Evolutionary conservation across 768 basidiomycete species (phyloP).

Genomic region (Pleurotus tuber-regium): DNA sequence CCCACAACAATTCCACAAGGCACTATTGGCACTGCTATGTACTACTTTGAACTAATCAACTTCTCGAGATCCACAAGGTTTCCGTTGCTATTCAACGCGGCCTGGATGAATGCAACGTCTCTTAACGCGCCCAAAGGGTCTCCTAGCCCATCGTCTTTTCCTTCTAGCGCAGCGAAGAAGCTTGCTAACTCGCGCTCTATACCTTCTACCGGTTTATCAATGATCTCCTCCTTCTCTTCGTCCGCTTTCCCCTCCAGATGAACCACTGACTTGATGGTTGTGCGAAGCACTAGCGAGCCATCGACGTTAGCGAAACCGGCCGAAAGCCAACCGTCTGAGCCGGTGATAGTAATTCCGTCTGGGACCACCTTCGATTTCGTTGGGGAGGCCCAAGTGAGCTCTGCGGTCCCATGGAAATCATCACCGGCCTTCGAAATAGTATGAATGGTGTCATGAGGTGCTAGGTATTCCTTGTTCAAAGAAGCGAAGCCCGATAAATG

Average conservation of each 20-base stretch:
- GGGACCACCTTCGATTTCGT: slow-evolving; percentile 33
- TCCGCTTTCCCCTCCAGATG: slow-evolving; percentile 36
- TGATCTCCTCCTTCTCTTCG: slow-evolving; percentile 49
- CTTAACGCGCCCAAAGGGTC: slow-evolving; percentile 60
- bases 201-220: slow-evolving; percentile 48
- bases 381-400: slow-evolving; percentile 64
- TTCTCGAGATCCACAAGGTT: slow-evolving; percentile 53
- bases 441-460: slow-evolving; percentile 79
- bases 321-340: slow-evolving; percentile 60
- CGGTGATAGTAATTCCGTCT: slow-evolving; percentile 53
- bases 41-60: slow-evolving; percentile 21
- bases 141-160: slow-evolving; percentile 48
- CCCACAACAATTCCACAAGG: background rate
- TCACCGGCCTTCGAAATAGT: slow-evolving; percentile 50
- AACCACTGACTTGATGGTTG: slow-evolving; percentile 36
- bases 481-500: slow-evolving; percentile 64
- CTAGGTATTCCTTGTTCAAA: slow-evolving; percentile 67
- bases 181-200: slow-evolving; percentile 54
- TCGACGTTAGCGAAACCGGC: slow-evolving; percentile 31
- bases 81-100: slow-evolving; percentile 67
- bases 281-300: slow-evolving; percentile 26
- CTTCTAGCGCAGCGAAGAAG: slow-evolving; percentile 57
- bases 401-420: slow-evolving; percentile 53
- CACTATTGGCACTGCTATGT: background rate
- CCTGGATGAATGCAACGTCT: slow-evolving; percentile 82